These are phyloP conservation scores for Coniochaeta sp. DNA, from an alignment of 2,329 filamentous ascomycete genomes.

Conservation along the genomic window DNA sequence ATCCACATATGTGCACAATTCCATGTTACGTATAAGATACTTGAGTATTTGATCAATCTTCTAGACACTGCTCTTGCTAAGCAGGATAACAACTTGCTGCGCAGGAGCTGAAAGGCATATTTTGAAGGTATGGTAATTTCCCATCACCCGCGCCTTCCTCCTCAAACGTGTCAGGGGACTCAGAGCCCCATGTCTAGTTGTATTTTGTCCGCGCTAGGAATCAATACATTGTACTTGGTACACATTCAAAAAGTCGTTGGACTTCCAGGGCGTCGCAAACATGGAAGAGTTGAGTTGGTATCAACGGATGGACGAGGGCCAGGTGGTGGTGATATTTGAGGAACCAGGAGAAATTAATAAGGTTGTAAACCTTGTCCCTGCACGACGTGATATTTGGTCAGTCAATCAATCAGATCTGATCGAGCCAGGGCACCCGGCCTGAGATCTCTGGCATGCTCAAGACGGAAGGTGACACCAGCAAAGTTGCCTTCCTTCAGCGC, in stretches of 20 bases:
- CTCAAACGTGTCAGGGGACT: not conserved
- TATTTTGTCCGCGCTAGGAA: no score
- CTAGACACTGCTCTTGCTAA: not conserved
- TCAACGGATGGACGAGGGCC: not conserved
- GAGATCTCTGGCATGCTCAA: not conserved
- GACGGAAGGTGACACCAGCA: not conserved
- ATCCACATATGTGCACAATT: not conserved
- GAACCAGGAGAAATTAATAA: conserved; percentile 3
- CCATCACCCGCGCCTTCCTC: not conserved
- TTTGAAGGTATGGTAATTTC: not conserved
- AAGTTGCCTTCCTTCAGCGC: not conserved
- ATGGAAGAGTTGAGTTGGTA: no score
- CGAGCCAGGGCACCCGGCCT: not conserved
- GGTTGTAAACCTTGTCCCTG: conserved; percentile 1
- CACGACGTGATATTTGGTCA: not conserved
- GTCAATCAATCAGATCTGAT: not conserved
- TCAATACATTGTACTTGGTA: no score
- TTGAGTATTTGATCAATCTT: no score
- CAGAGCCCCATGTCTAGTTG: no score
- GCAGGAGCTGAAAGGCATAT: not conserved
- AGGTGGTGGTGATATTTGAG: not conserved
- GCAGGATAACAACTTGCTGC: not conserved
- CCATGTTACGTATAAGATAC: no score
- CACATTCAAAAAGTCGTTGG: no score
- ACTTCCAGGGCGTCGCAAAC: no score